phyloP scores from a whole-genome alignment of 257 asterid species.

The Parsonsia alboflavescens region DNA sequence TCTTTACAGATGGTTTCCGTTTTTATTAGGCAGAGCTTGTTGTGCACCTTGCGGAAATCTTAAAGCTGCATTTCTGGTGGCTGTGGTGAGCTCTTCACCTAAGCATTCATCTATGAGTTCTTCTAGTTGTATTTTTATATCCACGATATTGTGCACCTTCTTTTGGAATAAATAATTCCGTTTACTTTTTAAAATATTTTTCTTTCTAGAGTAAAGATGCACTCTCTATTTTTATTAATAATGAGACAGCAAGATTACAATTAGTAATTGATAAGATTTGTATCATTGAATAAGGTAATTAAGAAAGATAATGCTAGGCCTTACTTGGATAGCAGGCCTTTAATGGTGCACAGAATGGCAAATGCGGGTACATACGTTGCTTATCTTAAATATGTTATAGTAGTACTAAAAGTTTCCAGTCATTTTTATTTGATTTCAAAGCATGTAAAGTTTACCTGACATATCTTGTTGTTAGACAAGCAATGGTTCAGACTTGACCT shows the following conservation, averaged over 20 bases:
- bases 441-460: background rate
- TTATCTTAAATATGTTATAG: background rate
- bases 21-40: conserved; percentile 87
- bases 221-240: background rate
- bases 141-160: background rate
- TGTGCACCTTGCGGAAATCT: conserved; percentile 99
- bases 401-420: background rate
- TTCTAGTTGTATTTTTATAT: background rate
- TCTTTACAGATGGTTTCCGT: conserved; percentile 90
- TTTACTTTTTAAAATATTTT: background rate
- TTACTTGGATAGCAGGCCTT: background rate
- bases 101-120: background rate
- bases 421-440: background rate
- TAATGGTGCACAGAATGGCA: background rate
- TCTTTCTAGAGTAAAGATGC: background rate
- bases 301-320: background rate
- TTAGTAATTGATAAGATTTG: background rate
- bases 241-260: background rate
- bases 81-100: conserved; percentile 76
- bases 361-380: background rate
- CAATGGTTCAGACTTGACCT: conserved; percentile 1
- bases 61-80: conserved; percentile 97
- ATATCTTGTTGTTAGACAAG: background rate
- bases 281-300: background rate
- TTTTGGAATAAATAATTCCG: background rate